Evolutionary conservation across 176 grass and related monocot genomes (phyloP).

Genomic region (Oryza meyeriana): DNA sequence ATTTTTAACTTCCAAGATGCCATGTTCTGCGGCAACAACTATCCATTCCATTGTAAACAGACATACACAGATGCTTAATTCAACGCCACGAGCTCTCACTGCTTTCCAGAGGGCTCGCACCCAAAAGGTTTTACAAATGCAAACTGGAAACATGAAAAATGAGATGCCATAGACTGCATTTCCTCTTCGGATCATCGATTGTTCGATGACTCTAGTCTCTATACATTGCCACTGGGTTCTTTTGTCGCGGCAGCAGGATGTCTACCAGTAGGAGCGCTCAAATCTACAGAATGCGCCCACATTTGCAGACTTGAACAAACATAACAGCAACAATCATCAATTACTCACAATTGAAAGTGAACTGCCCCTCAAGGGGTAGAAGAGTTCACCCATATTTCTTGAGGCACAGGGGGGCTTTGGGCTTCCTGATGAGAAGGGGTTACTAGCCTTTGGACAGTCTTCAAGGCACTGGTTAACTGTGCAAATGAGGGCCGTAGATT

Average conservation of each 20-base stretch:
- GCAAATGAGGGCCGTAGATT: conserved; percentile 82
- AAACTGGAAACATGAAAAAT: conserved; percentile 4
- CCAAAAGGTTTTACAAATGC: neutral
- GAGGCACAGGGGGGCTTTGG: conserved; percentile 58
- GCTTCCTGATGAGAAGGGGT: conserved; percentile 64
- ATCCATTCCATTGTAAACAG: neutral
- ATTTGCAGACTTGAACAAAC: conserved; percentile 36
- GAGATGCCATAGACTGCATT: conserved; percentile 15
- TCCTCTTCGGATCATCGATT: conserved; percentile 34
- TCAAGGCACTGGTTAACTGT: conserved; percentile 70
- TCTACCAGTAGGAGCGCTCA: conserved; percentile 45
- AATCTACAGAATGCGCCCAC: conserved; percentile 52
- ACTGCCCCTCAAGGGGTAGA: conserved; percentile 56
- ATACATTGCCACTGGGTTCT: conserved; percentile 37
- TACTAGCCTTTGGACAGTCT: conserved; percentile 76
- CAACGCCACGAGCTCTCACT: conserved; percentile 42
- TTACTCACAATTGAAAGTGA: conserved; percentile 27
- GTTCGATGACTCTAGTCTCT: conserved; percentile 44
- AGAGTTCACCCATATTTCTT: conserved; percentile 90
- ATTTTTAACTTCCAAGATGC: neutral
- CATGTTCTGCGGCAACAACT: neutral
- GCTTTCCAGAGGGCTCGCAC: conserved; percentile 59
- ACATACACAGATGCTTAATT: neutral
- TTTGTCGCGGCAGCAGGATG: conserved; percentile 26
- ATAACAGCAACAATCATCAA: conserved; percentile 26